Base-by-base conservation (phyloP, 2,329 filamentous ascomycete genomes). In the Plectosphaerella cucumerina region DNA sequence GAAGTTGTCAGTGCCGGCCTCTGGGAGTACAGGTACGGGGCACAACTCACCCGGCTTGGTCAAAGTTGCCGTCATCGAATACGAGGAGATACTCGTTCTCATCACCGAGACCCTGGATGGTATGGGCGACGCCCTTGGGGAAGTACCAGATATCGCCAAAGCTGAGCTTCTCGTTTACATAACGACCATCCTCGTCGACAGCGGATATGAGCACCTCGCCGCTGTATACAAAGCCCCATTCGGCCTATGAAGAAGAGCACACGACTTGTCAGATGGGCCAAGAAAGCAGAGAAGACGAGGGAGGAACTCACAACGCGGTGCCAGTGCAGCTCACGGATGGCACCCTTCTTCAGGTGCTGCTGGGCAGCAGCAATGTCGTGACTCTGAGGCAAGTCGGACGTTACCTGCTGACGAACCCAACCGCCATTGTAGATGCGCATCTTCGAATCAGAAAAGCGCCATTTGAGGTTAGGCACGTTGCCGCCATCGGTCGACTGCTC, bases 61-160 rank as follows among this genome's bases (percentile, higher is more conserved):
- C 83, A 60, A 87, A 88, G 59, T 87, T 75, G 3, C 80, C 80
- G 23, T 86, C 81, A 55, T 87, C 83, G 59, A 87, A 87, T 26
- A 80, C 78, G 1, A 87, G 72, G 11, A 88, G 73, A 55, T 80
- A 87, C 62, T 87, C 85, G 52, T 86, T 87, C 60, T 86, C 77
- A 10, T 86, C 83, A 2, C 78, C 81, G 1, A 87, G 71, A 1
- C 82, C 81, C 58, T 87, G 84, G 1, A 87, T 68, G 1, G 81
- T 82, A 48, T 87, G 84, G 1, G 81, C 80, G 4, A 74, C 72
- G 4, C 84, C 85, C 62, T 86, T 84, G 26, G 84, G 84, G 58
- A 86, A 86, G 62, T 86, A 86, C 82, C 83, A 87, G 44, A 86
- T 79, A 53, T 87, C 84, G 15, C 84, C 83, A 44, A 77, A 81